Base-by-base conservation (phyloP, 2,329 filamentous ascomycete species). In the Aspergillus novoparasiticus region DNA sequence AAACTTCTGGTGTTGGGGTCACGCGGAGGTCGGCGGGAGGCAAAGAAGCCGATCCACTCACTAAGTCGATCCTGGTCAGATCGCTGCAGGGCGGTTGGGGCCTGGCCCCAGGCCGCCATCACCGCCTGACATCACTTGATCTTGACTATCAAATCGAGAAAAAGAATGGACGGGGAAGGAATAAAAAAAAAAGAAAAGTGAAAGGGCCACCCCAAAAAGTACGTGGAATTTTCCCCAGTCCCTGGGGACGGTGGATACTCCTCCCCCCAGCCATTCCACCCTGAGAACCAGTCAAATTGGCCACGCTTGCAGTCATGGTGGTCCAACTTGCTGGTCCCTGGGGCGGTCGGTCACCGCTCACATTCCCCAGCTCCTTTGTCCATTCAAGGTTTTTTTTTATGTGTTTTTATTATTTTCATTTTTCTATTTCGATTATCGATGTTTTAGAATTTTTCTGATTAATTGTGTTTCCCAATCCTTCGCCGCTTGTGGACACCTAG, bases 61-160 rank as follows among this genome's bases (percentile, higher is more conserved):
- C 39, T 41, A 28, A 58, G 60, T 51, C 61, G 66, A 66, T 66
- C 67, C 62, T 58, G 55, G 57, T 57, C 61, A 54, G 65, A 67
- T 68, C 62, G 62, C 58, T 68, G 63, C 61, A 68, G 64, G 67
- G 66, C 65, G 66, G 58, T 65, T 68, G 61, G 50, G 62, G 63
- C 57, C 67, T 68, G 62, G 67, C 57, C 66, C 41, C 56, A 57
- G 50, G 21, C 46, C 19, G 53, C 19, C 54, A 63, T 54, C 62
- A 54, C 62, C 60, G 53, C 66, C 65, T 69, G 67, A 69, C 62
- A 66, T 66, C 63, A 63, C 41, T 48, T 36, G 30, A 34, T 60
- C 39, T 45, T 56, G 28, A 19, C 34, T 16, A 36, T 36, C 32
- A 12, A n/a, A 58, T 30, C 36, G 23, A 39, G 32, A 34, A 34